Conservation (phyloP, 306 rosid species). For the Castanopsis chinensis region DNA sequence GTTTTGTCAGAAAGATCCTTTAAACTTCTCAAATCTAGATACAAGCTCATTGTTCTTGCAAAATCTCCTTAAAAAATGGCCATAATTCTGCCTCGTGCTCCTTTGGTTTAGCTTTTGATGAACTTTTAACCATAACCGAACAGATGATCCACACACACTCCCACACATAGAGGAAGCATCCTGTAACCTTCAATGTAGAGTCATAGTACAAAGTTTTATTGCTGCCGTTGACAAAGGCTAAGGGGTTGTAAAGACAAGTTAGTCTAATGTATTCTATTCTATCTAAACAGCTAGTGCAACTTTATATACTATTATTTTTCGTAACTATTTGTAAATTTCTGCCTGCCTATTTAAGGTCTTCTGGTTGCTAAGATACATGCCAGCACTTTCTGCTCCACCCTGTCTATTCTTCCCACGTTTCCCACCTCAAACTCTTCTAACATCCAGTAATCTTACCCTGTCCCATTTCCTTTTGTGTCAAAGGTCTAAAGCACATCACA, state of each 20-base stretch:
- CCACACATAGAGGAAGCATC: constrained; percentile 55
- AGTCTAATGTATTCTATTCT: constrained; percentile 49
- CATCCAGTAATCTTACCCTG: constrained; percentile 21
- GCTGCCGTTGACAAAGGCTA: constrained; percentile 63
- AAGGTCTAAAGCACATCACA: constrained; percentile 8
- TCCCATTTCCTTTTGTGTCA: constrained; percentile 21
- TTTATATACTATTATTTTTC: constrained; percentile 40
- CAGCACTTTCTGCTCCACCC: constrained; percentile 61
- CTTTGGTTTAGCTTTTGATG: constrained; percentile 26
- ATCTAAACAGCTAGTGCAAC: constrained; percentile 72
- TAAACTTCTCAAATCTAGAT: constrained; percentile 57
- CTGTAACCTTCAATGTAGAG: constrained; percentile 50
- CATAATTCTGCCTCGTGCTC: constrained; percentile 60
- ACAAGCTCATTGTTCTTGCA: constrained; percentile 30
- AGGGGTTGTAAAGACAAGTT: constrained; percentile 49
- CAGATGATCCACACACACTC: constrained; percentile 7
- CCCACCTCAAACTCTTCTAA: constrained; percentile 26
- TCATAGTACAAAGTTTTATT: constrained; percentile 25
- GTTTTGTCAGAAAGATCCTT: constrained; percentile 47
- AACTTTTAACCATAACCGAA: constrained; percentile 22
- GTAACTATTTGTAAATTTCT: constrained; percentile 31
- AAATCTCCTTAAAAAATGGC: constrained; percentile 66
- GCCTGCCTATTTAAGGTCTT: constrained; percentile 72
- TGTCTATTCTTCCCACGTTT: constrained; percentile 50
- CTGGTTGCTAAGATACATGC: constrained; percentile 55